Base-by-base conservation (phyloP, 768 basidiomycete species). In the Mycena latifolia region DNA sequence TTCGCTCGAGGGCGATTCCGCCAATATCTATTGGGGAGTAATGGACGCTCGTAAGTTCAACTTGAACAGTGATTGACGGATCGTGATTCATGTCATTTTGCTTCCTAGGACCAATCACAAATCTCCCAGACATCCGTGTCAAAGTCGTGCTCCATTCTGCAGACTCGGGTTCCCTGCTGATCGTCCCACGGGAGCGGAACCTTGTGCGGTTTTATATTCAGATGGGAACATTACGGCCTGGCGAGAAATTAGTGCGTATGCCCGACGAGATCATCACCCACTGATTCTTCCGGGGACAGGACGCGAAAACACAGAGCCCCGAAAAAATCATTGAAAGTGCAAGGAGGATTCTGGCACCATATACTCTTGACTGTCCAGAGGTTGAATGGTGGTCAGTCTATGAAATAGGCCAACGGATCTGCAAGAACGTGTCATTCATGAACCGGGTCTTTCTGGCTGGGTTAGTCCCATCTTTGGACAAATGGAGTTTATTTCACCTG, bases 161-260 rank as follows among this genome's bases (percentile, higher is more conserved):
- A 0, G 69, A 76, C 7, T 75, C 78, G 17, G 81, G 85, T 1
- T 80, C 83, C 1, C 77, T 82, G 45, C 82, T 88, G 80, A 63
- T 86, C 50, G 85, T 88, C 46, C 87, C 87, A 2, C 81, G 87
- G 17, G 82, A 85, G 56, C 77, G 77, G 5, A 81, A 83, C 68
- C 78, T 79, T 33, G 80, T 87, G 41, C 81, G 87, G 37, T 70
- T 88, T 5, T 88, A 88, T 67, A 78, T 85, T 56, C 86, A 88
- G 64, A 72, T 88, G 41, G 66, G 59, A 2, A 61, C 60, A 6
- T 28, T 67, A 9, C 58, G 51, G 27, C 58, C 60, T 22, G 68
- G 68, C 12, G 50, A 69, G n/a, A 69, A 61, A 41, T 22, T 66
- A 10, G 65, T 63, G 28, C 17, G 69, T 15, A n/a, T 18, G 2